A percentile compares a stretch with the other conserved stretches of the same genome.
Evolutionary conservation across 805 yeast genomes (phyloP).

Genomic region (Wickerhamiella lipophila): DNA sequence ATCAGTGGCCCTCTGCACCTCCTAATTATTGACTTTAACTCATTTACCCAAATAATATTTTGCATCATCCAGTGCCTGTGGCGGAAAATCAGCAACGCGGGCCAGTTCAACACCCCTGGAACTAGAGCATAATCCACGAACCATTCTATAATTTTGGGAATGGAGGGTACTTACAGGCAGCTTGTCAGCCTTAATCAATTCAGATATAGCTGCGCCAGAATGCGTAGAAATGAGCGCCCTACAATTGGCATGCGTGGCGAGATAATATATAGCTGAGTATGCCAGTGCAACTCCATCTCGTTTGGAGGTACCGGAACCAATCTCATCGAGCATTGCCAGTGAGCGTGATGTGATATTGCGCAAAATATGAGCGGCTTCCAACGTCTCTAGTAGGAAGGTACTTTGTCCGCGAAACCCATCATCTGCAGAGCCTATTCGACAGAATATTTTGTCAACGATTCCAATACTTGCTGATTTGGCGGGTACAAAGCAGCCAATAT

Average conservation of each 20-base stretch:
- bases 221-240: constrained; percentile 85
- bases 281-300: constrained; percentile 79
- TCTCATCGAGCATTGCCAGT: constrained; percentile 70
- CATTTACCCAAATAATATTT: not conserved
- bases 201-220: constrained; percentile 46
- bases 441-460: constrained; percentile 62
- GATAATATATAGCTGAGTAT: constrained; percentile 51
- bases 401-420: constrained; percentile 64
- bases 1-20: constrained; percentile 5
- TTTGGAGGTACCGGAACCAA: constrained; percentile 83
- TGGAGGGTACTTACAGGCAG: constrained; percentile 14
- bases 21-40: not conserved
- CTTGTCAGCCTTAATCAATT: constrained; percentile 28
- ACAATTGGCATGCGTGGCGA: constrained; percentile 44
- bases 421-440: constrained; percentile 70
- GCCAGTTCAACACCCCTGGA: constrained; percentile 75
- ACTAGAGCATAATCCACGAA: constrained; percentile 54
- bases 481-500: constrained; percentile 65
- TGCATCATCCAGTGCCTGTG: constrained; percentile 15
- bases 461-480: constrained; percentile 50
- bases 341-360: constrained; percentile 53
- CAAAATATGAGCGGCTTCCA: constrained; percentile 62
- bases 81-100: constrained; percentile 65
- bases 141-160: constrained; percentile 36
- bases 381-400: constrained; percentile 89